Conservation (phyloP, 257 asterid species). For the Lantana camara region DNA sequence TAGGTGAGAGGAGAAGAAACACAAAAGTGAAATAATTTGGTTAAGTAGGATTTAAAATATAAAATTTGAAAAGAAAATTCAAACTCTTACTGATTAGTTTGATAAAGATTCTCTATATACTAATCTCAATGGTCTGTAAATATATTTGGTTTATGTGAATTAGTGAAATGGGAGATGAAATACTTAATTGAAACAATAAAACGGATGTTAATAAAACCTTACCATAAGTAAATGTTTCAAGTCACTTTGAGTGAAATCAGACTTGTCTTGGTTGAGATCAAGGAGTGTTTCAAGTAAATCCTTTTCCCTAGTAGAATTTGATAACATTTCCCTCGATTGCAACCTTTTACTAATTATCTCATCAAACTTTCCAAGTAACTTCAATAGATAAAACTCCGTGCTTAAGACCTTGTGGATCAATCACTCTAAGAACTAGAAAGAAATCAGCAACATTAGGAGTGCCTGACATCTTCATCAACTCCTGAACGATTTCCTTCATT, state of each 20-base stretch:
- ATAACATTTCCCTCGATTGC: background rate
- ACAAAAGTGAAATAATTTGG: too few relatives aligned
- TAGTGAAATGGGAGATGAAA: too few relatives aligned
- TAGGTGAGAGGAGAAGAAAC: too few relatives aligned
- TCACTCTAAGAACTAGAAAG: background rate
- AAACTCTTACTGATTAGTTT: too few relatives aligned
- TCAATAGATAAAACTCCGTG: background rate
- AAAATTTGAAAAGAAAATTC: too few relatives aligned
- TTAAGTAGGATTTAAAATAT: too few relatives aligned
- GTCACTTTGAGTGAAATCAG: slow-evolving; percentile 11
- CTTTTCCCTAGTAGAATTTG: background rate
- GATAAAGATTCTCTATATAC: too few relatives aligned
- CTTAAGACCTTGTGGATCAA: slow-evolving; percentile 25
- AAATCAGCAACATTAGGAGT: too few relatives aligned
- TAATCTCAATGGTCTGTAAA: too few relatives aligned
- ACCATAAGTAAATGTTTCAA: slow-evolving; percentile 10
- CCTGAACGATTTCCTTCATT: slow-evolving; percentile 17
- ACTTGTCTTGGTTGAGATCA: slow-evolving; percentile 20
- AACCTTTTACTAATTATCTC: slow-evolving; percentile 18
- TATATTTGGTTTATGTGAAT: too few relatives aligned
- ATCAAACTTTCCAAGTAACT: slow-evolving; percentile 6
- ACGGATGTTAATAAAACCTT: too few relatives aligned
- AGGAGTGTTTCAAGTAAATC: slow-evolving; percentile 31
- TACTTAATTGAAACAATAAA: too few relatives aligned
- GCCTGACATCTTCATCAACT: background rate